Evolutionary conservation across 495 filamentous ascomycete species (phyloP), one percentile per base, ranked within the genome.

Genomic region (Penicillium waksmanii): DNA sequence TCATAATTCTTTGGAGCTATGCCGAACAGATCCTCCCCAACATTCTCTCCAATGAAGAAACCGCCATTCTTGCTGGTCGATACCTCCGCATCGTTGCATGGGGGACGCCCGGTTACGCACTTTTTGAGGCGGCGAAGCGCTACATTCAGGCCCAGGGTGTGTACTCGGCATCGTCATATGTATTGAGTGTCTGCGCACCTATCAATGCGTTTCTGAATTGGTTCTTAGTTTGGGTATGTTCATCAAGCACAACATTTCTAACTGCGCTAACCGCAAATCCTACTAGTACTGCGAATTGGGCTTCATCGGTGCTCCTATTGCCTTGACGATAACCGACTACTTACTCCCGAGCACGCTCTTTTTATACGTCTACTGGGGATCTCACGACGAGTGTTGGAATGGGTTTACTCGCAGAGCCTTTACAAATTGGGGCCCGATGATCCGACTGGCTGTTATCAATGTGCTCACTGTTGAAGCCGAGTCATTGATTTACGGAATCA

Each of bases 141-240:
- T 48, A 48, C 46, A 48, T 48, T 15, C 19, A 48, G 11, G 46
- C 46, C 3, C 46, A 48, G 46, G 46, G 46, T 13, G 46, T 48
- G 18, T 23, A 48, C 19, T 48, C 46, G 3, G 46, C 46, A 23
- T 25, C 46, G 9, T 13, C 46, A 13, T 27, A 48, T 48, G 46
- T 48, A 6, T n/a, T 48, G 21, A 15, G 46, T 27, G 46, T 48
- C 3, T 48, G 46, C 3, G 46, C 46, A 15, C 46, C 46, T 27
- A 13, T 48, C 7, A 48, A 23, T 27, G 46, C 46, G 3, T 48
- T 48, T 27, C 3, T 48, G 1, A 48, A 48, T n/a, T 48, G 46
- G 46, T 27, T 48, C 19, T 27, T 48, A 5, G 46, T 48, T 27
- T 48, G 46, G 46, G 46, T 48, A 48, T 48, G 46, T 15, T 48